These are phyloP conservation scores for Penicillium sp. DNA, from an alignment of 2,329 filamentous ascomycete species.

Conservation along the genomic window DNA sequence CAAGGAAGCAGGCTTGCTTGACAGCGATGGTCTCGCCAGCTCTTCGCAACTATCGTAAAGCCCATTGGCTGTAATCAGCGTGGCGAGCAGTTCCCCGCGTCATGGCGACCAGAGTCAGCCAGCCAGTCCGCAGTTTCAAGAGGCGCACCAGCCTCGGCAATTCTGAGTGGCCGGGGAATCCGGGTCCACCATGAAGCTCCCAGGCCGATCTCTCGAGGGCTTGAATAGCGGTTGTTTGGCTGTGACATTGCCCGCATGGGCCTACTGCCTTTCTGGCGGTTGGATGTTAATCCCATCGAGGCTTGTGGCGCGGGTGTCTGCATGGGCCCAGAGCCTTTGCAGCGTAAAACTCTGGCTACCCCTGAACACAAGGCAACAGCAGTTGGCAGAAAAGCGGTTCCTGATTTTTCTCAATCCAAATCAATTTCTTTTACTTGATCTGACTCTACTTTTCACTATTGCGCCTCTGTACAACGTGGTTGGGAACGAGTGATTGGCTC, in stretches of 20 bases:
- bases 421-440: slow-evolving; percentile 5
- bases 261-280: slow-evolving; percentile 6
- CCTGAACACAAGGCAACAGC: background rate
- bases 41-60: slow-evolving; percentile 13
- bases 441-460: slow-evolving; percentile 4
- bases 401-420: too few relatives aligned
- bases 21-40: slow-evolving; percentile 36
- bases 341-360: background rate
- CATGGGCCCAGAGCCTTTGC: slow-evolving; percentile 1
- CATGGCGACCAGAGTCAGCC: slow-evolving; percentile 5
- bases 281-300: slow-evolving; percentile 6
- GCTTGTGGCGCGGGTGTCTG: slow-evolving; percentile 15
- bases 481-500: slow-evolving; percentile 9
- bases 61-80: slow-evolving; percentile 8
- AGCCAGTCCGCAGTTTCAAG: slow-evolving; percentile 8
- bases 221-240: slow-evolving; percentile 12
- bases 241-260: slow-evolving; percentile 12
- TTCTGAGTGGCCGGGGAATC: slow-evolving; percentile 17
- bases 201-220: slow-evolving; percentile 12
- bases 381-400: background rate
- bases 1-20: slow-evolving; percentile 75
- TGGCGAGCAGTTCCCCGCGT: slow-evolving; percentile 1
- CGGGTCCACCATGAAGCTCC: slow-evolving; percentile 6
- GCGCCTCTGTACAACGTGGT: slow-evolving; percentile 6
- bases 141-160: slow-evolving; percentile 7